Conservation (phyloP, 2,329 filamentous ascomycete genomes). For the Exophiala lecanii-corni region DNA sequence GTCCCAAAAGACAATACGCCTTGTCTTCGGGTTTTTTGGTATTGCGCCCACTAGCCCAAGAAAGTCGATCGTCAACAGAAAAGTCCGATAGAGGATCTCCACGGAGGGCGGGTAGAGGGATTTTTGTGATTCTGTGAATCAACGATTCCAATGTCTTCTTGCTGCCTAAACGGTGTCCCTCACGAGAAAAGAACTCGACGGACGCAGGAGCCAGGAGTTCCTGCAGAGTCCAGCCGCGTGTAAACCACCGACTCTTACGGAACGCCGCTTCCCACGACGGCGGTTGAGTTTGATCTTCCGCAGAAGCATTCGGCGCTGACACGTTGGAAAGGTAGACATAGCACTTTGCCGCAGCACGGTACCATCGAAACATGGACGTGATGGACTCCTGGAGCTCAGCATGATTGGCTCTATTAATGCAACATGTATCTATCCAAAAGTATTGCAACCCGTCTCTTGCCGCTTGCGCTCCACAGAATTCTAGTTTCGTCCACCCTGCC, state of each 20-base stretch:
- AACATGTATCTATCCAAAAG: conserved; percentile 29
- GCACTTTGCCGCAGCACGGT: conserved; percentile 19
- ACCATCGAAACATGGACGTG: conserved; percentile 28
- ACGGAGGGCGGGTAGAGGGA: conserved; percentile 20
- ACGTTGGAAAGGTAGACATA: conserved; percentile 25
- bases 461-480: conserved; percentile 13
- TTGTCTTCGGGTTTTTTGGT: conserved; percentile 28
- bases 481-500: conserved; percentile 9
- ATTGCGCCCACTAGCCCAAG: conserved; percentile 19
- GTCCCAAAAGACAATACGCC: conserved; percentile 29
- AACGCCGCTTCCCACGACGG: conserved; percentile 2
- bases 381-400: conserved; percentile 26
- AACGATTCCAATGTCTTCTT: conserved; percentile 23
- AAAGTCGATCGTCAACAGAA: conserved; percentile 24
- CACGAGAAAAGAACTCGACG: conserved; percentile 27
- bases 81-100: conserved; percentile 22
- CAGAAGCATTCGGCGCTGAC: background rate
- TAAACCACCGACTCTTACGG: conserved; percentile 10
- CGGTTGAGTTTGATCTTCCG: background rate
- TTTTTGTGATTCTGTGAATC: conserved; percentile 27
- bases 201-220: conserved; percentile 27
- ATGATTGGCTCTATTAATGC: conserved; percentile 27
- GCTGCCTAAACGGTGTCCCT: conserved; percentile 22
- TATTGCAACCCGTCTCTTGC: conserved; percentile 18
- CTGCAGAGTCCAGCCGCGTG: too few species aligned